These are phyloP conservation scores for Hypoxylon crocopeplum DNA, from an alignment of 495 filamentous ascomycete species.

Conservation along the genomic window DNA sequence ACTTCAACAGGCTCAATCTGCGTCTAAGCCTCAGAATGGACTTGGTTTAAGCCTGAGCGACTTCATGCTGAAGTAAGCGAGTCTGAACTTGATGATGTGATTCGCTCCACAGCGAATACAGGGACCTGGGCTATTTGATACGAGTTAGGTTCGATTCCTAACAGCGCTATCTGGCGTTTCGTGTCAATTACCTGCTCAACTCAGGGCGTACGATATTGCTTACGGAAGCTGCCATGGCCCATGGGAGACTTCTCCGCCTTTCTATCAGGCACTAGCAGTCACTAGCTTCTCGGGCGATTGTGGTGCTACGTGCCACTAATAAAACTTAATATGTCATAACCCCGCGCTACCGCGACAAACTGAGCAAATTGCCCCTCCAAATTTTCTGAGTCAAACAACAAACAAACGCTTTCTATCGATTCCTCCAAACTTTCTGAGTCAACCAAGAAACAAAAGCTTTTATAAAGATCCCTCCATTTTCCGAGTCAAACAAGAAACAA, in stretches of 20 bases:
- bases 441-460: constrained; percentile 11
- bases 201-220: no score
- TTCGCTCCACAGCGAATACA: no score
- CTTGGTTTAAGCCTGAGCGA: constrained; percentile 58
- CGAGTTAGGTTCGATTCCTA: no score
- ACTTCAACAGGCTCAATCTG: constrained; percentile 49
- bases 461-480: no score
- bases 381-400: constrained; percentile 30
- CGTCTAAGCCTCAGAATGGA: constrained; percentile 42
- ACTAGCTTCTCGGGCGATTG: constrained; percentile 27
- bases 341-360: constrained; percentile 36
- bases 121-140: no score
- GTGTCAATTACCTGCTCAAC: no score
- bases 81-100: neutral
- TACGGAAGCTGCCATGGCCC: constrained; percentile 1
- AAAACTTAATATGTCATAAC: constrained; percentile 35
- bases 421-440: no score
- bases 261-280: constrained; percentile 24
- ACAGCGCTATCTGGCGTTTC: no score
- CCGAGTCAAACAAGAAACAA: constrained; percentile 24
- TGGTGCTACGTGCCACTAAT: constrained; percentile 21
- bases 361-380: constrained; percentile 39
- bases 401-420: neutral
- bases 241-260: constrained; percentile 21
- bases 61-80: constrained; percentile 56